Percentiles rank a stretch among this genome's conserved stretches.
These are phyloP conservation scores for Lotus japonicus DNA, from an alignment of 306 rosid species.

Conservation along the genomic window DNA sequence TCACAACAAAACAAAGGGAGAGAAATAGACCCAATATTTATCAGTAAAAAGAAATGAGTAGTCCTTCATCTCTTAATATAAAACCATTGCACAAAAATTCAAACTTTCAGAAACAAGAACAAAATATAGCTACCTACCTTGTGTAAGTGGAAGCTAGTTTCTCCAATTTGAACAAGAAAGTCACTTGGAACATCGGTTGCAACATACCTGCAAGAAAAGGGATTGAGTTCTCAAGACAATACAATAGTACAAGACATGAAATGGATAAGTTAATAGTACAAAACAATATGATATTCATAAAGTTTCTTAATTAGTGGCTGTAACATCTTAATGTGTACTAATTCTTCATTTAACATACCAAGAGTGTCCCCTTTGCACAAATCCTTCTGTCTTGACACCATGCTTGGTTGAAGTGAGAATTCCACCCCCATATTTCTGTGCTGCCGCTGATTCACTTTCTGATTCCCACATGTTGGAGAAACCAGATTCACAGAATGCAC, in stretches of 20 bases:
- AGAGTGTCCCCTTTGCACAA: conserved; percentile 72
- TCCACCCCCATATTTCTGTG: conserved; percentile 61
- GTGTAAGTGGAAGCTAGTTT: conserved; percentile 67
- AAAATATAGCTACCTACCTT: conserved; percentile 46
- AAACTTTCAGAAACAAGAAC: not conserved
- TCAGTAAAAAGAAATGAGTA: not conserved
- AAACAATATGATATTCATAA: too few species aligned
- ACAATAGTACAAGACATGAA: not conserved
- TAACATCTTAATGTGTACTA: not conserved
- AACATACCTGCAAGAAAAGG: conserved; percentile 54
- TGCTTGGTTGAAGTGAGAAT: conserved; percentile 57
- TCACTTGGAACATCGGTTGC: conserved; percentile 95
- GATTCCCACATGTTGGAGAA: conserved; percentile 90
- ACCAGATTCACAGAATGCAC: conserved; percentile 23
- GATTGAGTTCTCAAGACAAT: not conserved
- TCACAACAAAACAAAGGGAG: conserved; percentile 3
- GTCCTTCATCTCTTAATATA: not conserved
- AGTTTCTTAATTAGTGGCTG: too few species aligned
- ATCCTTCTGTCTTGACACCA: conserved; percentile 78
- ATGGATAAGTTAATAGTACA: not conserved
- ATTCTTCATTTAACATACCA: conserved; percentile 52
- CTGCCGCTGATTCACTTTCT: conserved; percentile 54
- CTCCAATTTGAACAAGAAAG: conserved; percentile 64
- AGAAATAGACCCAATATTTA: conserved; percentile 12
- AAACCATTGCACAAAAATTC: not conserved